Percentiles rank a stretch among this genome's conserved stretches.
These are phyloP conservation scores for Trichoderma sp. DNA, from an alignment of 2,329 filamentous ascomycete genomes.

Conservation along the genomic window DNA sequence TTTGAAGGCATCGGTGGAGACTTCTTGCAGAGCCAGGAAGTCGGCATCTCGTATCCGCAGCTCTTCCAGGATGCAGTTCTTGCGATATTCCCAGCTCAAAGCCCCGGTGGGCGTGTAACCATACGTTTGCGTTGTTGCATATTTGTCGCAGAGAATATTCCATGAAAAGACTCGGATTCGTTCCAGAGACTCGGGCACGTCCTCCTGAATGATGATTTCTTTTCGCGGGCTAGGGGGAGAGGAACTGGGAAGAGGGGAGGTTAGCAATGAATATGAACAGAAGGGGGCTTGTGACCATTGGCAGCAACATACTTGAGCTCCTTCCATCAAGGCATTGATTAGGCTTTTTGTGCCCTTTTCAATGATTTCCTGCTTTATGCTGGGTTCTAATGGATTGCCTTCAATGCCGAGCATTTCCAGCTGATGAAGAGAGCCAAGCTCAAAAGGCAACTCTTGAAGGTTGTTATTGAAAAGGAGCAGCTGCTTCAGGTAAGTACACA, in stretches of 20 bases:
- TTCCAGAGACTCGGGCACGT: conserved; percentile 60
- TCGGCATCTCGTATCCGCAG: conserved; percentile 79
- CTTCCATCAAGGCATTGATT: conserved; percentile 79
- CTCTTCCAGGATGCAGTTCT: conserved; percentile 79
- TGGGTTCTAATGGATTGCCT: conserved; percentile 79
- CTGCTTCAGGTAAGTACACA: conserved; percentile 90
- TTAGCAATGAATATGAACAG: background rate
- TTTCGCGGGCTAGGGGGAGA: conserved; percentile 74
- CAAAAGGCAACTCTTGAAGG: conserved; percentile 76
- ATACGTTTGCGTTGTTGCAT: conserved; percentile 81
- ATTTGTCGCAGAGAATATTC: conserved; percentile 95
- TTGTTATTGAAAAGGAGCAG: conserved; percentile 89
- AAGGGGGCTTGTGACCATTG: background rate
- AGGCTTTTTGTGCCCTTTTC: conserved; percentile 85
- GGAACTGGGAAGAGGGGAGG: conserved; percentile 59
- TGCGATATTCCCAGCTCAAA: conserved; percentile 84
- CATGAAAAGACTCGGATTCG: conserved; percentile 86
- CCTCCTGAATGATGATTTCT: conserved; percentile 75
- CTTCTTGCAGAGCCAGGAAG: conserved; percentile 90
- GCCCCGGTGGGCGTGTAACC: conserved; percentile 86
- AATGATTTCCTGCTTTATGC: conserved; percentile 78
- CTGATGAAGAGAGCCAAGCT: conserved; percentile 85
- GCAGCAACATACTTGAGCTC: conserved; percentile 68
- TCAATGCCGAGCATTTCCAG: conserved; percentile 89
- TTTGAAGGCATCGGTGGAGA: conserved; percentile 88